Evolutionary conservation across 2,329 filamentous ascomycete genomes (phyloP), one percentile per base, ranked within the genome.

Genomic region (Fusarium praegraminearum): DNA sequence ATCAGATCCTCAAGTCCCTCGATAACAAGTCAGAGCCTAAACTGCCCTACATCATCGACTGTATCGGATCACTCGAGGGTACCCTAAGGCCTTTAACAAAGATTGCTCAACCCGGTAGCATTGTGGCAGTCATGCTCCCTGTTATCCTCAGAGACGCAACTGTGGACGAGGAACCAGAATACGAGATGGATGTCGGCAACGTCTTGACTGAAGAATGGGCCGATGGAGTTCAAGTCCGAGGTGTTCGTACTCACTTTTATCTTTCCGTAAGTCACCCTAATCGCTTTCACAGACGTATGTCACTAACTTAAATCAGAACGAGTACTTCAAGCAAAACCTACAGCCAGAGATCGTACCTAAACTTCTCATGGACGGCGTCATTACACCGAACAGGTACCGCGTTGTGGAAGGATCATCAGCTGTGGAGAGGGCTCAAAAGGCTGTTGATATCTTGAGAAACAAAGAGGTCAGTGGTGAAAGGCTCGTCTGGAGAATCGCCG

Each of bases 101-200:
- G 67, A 78, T 91, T 26, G 86, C 85, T 0, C 77, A 81, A 61
- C 74, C 55, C 2, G 86, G 86, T 0, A 77, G 81, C 6, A 86
- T 77, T 26, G 86, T 90, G 0, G 89, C 87, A 0, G 77, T 90
- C 18, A 82, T 91, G 77, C 76, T 91, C 8, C 89, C 89, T 0
- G 83, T 90, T 18, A 87, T 90, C 59, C 68, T 88, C 45, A 81
- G 77, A 44, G 84, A 89, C 64, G 83, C 87, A 0, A 83, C 79
- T 0, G 79, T 82, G 7, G 79, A 78, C 1, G 77, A 82, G 20
- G 78, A 76, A 61, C 87, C 88, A 0, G 80, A 84, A 65, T 90
- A 88, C 57, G 80, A 80, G 36, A 86, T 88, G 84, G 85, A 88
- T 51, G 83, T 83, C 1, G 46, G 68, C n/a, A 77, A 77, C 10